A percentile compares a stretch with the other conserved stretches of the same genome.
phyloP scores from a whole-genome alignment of 768 basidiomycete genomes.

The Trametes cingulata region DNA sequence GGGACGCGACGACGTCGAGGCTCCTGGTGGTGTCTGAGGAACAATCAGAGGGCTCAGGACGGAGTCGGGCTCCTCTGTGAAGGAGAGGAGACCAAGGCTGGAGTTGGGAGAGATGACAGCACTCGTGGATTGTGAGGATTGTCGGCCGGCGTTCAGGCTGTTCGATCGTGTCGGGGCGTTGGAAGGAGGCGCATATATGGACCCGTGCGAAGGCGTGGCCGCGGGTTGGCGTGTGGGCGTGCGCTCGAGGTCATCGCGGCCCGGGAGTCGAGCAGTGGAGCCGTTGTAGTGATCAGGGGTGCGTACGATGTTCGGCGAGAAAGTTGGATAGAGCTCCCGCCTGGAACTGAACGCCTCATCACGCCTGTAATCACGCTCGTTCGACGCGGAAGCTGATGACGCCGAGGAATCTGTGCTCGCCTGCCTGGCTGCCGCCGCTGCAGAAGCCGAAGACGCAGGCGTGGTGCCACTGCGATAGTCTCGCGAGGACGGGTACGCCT shows the following conservation, averaged over 20 bases:
- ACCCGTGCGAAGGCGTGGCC: conserved; percentile 17
- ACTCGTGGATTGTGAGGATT: conserved; percentile 16
- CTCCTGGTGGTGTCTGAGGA: background rate
- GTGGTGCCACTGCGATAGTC: conserved; percentile 20
- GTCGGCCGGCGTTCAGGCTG: conserved; percentile 15
- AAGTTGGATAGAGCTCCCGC: conserved; percentile 62
- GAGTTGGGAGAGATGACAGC: conserved; percentile 7
- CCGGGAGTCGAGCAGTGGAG: conserved; percentile 12
- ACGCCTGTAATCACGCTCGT: conserved; percentile 10
- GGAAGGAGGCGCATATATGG: conserved; percentile 23
- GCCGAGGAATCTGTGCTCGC: conserved; percentile 2
- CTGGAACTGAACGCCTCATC: conserved; percentile 51
- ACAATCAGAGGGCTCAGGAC: conserved; percentile 33
- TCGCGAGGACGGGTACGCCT: conserved; percentile 10
- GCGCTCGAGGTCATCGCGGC: conserved; percentile 7
- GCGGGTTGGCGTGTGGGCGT: conserved; percentile 10
- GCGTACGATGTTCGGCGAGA: conserved; percentile 67
- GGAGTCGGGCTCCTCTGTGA: conserved; percentile 33
- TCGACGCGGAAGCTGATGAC: conserved; percentile 23
- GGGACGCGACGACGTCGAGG: background rate
- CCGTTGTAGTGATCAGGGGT: conserved; percentile 61
- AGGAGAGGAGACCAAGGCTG: conserved; percentile 20
- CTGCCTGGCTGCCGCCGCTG: conserved; percentile 9
- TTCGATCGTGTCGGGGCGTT: conserved; percentile 24
- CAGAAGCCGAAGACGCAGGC: conserved; percentile 20